Percentiles rank a stretch among this genome's conserved stretches.
These are phyloP conservation scores for Aspergillus olivimuriae DNA, from an alignment of 495 filamentous ascomycete species.

Conservation along the genomic window DNA sequence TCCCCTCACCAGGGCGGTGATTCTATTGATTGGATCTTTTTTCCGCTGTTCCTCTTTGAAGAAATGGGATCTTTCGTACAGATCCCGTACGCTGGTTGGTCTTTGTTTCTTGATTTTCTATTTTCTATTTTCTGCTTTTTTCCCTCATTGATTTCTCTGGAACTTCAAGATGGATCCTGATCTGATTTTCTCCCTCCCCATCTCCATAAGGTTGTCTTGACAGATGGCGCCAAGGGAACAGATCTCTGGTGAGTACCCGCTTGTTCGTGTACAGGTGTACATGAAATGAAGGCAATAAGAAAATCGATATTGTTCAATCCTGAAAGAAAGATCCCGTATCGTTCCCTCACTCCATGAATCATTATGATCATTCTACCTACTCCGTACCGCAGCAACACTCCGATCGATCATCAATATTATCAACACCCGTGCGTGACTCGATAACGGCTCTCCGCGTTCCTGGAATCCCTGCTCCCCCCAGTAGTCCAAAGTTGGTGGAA, in stretches of 20 bases:
- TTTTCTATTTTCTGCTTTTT: neutral
- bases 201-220: constrained; percentile 32
- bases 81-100: too few relatives aligned
- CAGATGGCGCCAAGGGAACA: constrained; percentile 30
- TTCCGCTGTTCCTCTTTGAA: neutral
- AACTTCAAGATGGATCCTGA: too few relatives aligned
- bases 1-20: neutral
- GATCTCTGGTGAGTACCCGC: neutral
- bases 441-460: too few relatives aligned
- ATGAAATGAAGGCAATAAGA: too few relatives aligned
- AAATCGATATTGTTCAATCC: too few relatives aligned
- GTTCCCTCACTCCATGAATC: too few relatives aligned
- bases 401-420: too few relatives aligned
- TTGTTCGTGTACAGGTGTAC: neutral
- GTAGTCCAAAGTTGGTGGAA: neutral
- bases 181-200: constrained; percentile 5
- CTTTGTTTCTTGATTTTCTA: neutral
- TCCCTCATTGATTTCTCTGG: neutral
- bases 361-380: too few relatives aligned
- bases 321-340: too few relatives aligned
- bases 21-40: neutral
- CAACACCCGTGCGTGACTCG: too few relatives aligned
- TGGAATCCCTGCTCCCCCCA: neutral
- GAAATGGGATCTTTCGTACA: neutral
- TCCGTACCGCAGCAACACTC: neutral